Base-by-base conservation (phyloP, 768 basidiomycete genomes). In the Steccherinum ochraceum region DNA sequence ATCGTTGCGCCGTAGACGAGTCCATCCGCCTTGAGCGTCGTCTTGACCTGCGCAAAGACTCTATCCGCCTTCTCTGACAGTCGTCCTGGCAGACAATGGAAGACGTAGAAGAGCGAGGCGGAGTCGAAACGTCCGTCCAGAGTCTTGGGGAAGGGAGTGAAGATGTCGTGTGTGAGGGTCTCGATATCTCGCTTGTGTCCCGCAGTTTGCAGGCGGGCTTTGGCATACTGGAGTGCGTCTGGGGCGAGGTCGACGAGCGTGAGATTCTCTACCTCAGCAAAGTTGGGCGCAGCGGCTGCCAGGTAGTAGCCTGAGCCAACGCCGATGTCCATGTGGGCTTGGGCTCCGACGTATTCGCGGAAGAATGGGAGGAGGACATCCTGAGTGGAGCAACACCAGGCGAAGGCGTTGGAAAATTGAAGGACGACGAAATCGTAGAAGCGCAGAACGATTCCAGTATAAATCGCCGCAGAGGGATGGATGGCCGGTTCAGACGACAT, bases 271-370 rank as follows among this genome's bases (percentile, higher is more conserved):
- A 54, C 40, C 23, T 19, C 23, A 18, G 25, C 50, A n/a, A 40
- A 10, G 23, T 51, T 11, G 0, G 44, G 25, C 10, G 24, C 27
- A n/a, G 55, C 43, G 21, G 40, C 41, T 5, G 55, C 50, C 19
- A 50, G 52, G 48, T 58, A 58, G 54, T 54, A 58, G 39, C 59
- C 59, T 13, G 59, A 51, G 16, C 57, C 57, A 16, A 54, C 59
- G 7, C 59, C 59, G 42, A 58, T 43, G 24, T 55, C 56, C 7
- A 40, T 2, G n/a, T 11, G 5, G 16, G 30, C 30, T 35, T 35
- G 30, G 16, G 52, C 45, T n/a, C 54, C 56, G 35, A 57, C 43
- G 50, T 57, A 47, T 19, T 49, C 19, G 23, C 48, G 40, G 56
- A 51, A 59, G 49, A 57, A 55, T 10, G 56, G 58, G 13, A 57